These are phyloP conservation scores for Dictyostelium citrinum DNA, from an alignment of 78 protist genomes.

Conservation along the genomic window DNA sequence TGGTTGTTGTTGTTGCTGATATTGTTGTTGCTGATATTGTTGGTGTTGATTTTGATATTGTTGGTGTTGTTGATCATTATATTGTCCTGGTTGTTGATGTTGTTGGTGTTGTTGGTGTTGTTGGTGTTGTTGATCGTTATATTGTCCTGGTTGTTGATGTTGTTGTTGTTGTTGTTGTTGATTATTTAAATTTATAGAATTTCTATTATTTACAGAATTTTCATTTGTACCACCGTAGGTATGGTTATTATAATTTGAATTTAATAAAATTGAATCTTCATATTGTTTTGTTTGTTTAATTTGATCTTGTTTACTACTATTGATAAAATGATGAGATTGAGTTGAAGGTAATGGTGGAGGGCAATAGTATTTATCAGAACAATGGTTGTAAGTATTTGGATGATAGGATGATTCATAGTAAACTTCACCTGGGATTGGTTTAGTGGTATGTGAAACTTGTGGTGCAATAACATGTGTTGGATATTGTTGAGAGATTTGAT, in stretches of 20 bases:
- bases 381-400: background rate
- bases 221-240: background rate
- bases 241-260: background rate
- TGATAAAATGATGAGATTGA: background rate
- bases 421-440: background rate
- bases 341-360: background rate
- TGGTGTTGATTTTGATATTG: background rate
- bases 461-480: background rate
- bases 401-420: background rate
- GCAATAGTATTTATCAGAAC: background rate
- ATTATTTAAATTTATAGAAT: background rate
- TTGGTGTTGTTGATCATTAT: background rate
- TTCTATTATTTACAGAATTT: background rate
- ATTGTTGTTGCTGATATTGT: background rate
- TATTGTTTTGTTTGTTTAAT: background rate
- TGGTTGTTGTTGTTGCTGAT: background rate
- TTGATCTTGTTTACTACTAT: background rate
- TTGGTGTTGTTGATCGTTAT: background rate
- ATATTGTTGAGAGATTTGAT: background rate
- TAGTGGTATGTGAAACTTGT: background rate
- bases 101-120: background rate
- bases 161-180: background rate
- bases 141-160: background rate
- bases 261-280: constrained; percentile 1
- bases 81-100: background rate